These are phyloP conservation scores for Geotrichum citri-aurantii DNA, from an alignment of 1,139 yeast species.

Conservation along the genomic window DNA sequence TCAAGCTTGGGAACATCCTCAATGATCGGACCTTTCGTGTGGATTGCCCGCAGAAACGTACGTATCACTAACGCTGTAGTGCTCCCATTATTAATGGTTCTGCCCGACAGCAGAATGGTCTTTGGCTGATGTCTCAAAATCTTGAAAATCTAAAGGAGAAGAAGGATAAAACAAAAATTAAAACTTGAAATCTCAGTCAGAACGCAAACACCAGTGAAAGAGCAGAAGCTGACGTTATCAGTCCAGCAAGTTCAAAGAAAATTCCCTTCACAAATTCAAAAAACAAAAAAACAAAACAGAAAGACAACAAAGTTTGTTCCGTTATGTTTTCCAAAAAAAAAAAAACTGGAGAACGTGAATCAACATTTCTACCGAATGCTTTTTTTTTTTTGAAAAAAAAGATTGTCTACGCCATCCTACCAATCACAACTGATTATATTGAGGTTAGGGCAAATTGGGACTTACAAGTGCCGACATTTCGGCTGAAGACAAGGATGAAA, in stretches of 20 bases:
- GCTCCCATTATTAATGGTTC: not conserved
- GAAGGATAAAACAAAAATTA: not conserved
- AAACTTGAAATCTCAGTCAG: not conserved
- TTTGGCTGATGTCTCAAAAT: not conserved
- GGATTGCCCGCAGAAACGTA: not conserved
- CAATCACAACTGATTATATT: not conserved
- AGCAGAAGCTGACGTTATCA: not conserved
- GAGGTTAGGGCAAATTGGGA: not conserved
- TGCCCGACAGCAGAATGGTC: not conserved
- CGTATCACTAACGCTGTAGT: not conserved
- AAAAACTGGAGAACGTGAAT: not conserved
- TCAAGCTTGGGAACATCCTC: not conserved
- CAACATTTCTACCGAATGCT: not conserved
- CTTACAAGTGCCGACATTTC: not conserved
- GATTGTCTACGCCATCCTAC: not conserved
- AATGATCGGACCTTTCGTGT: not conserved
- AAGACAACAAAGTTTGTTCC: not conserved
- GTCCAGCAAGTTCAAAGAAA: not conserved
- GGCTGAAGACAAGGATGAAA: not conserved
- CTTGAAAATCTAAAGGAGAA: not conserved
- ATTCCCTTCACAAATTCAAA: not conserved
- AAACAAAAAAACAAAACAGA: too few relatives aligned
- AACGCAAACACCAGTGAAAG: not conserved
- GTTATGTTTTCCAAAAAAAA: not conserved
- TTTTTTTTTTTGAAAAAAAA: too few relatives aligned